Evolutionary conservation across 2,329 filamentous ascomycete genomes (phyloP).

Genomic region (Fusarium hainanense): DNA sequence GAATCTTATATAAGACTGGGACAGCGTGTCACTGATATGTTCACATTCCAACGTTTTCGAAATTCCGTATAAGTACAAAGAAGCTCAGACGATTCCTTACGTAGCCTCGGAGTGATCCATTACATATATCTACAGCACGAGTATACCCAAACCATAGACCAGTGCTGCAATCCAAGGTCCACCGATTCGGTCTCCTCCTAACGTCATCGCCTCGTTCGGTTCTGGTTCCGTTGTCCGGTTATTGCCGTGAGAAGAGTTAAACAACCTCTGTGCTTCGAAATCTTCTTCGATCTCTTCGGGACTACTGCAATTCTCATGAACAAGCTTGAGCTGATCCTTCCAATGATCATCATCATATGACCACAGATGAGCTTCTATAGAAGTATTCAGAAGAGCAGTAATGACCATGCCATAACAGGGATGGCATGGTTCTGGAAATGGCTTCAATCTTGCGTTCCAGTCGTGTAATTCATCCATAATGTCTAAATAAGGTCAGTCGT

Average conservation of each 20-base stretch:
- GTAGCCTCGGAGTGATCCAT: rapidly evolving
- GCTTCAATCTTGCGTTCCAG: too few relatives aligned
- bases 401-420: not conserved
- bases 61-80: too few relatives aligned
- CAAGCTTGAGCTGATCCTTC: not conserved
- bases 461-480: not conserved
- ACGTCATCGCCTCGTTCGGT: too few relatives aligned
- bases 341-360: not conserved
- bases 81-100: too few relatives aligned
- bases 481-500: not conserved
- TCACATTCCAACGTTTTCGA: too few relatives aligned
- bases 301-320: not conserved
- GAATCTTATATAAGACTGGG: too few relatives aligned
- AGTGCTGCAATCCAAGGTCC: not conserved
- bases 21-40: too few relatives aligned
- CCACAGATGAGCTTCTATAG: not conserved
- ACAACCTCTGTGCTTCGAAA: not conserved
- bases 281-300: rapidly evolving
- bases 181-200: too few relatives aligned
- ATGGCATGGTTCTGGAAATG: not conserved
- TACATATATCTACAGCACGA: not conserved
- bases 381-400: not conserved
- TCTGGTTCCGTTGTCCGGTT: not conserved
- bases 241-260: not conserved
- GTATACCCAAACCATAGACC: not conserved